These are phyloP conservation scores for Lanmaoa pseudosensibilis DNA, from an alignment of 768 basidiomycete species.

Conservation along the genomic window DNA sequence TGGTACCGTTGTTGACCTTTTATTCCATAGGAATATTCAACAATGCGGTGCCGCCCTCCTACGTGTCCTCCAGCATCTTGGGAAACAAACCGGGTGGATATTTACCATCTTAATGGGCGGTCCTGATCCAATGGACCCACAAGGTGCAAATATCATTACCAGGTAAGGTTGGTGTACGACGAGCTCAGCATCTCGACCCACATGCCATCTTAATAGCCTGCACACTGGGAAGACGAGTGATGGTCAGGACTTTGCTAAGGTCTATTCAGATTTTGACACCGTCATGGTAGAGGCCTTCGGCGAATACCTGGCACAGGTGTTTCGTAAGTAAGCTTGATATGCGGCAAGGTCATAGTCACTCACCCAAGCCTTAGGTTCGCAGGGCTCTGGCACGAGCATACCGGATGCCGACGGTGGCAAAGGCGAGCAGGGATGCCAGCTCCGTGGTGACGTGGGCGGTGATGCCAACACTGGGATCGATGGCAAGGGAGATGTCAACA, in stretches of 20 bases:
- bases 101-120: conserved; percentile 7
- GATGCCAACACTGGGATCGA: not conserved
- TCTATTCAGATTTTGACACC: not conserved
- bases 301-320: not conserved
- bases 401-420: not conserved
- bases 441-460: too few relatives aligned
- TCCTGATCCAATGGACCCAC: not conserved
- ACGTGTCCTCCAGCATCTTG: not conserved
- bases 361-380: too few relatives aligned
- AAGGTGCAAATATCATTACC: not conserved
- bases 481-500: not conserved
- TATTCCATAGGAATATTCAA: not conserved
- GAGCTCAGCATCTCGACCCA: not conserved
- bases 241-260: not conserved
- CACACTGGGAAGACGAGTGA: not conserved
- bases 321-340: not conserved
- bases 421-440: not conserved
- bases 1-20: not conserved
- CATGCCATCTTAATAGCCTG: not conserved
- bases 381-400: too few relatives aligned
- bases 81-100: not conserved
- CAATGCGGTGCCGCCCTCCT: not conserved
- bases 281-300: not conserved
- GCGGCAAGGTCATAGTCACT: not conserved
- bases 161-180: not conserved